A percentile compares a stretch with the other conserved stretches of the same genome.
Evolutionary conservation across 2,329 filamentous ascomycete genomes (phyloP).

Genomic region (Blastomyces percursus): DNA sequence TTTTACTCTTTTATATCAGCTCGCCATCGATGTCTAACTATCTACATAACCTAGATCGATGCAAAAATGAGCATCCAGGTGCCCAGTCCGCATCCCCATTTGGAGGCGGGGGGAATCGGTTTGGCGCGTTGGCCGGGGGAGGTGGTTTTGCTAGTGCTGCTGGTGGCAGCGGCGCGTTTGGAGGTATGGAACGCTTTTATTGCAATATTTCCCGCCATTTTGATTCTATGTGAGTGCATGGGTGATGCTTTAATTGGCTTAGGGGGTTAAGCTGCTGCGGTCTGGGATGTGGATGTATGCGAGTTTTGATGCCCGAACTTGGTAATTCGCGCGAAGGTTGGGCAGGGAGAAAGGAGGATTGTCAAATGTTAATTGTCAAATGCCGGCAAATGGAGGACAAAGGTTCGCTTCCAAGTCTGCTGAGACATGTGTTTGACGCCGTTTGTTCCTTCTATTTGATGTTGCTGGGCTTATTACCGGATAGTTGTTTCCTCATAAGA

Average conservation of each 20-base stretch:
- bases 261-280: not conserved
- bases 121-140: slow-evolving; percentile 37
- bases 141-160: not conserved
- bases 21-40: not conserved
- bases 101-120: slow-evolving; percentile 45
- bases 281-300: too few species aligned
- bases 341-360: too few species aligned
- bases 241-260: not conserved
- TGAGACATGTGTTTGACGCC: not conserved
- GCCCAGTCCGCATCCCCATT: slow-evolving; percentile 18
- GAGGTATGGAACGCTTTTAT: slow-evolving; percentile 24
- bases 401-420: too few species aligned
- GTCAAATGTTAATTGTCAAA: not conserved
- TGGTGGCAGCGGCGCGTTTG: slow-evolving; percentile 26
- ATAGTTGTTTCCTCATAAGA: not conserved
- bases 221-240: not conserved
- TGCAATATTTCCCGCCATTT: not conserved
- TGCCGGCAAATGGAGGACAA: not conserved
- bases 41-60: slow-evolving; percentile 37
- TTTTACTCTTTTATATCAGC: slow-evolving; percentile 9
- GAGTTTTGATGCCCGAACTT: not conserved
- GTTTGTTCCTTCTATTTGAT: not conserved
- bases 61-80: slow-evolving; percentile 51
- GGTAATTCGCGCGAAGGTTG: not conserved
- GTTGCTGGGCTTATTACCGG: not conserved